Conservation (phyloP, 371 early-diverging fungal genomes). For the Mucor racemosus region DNA sequence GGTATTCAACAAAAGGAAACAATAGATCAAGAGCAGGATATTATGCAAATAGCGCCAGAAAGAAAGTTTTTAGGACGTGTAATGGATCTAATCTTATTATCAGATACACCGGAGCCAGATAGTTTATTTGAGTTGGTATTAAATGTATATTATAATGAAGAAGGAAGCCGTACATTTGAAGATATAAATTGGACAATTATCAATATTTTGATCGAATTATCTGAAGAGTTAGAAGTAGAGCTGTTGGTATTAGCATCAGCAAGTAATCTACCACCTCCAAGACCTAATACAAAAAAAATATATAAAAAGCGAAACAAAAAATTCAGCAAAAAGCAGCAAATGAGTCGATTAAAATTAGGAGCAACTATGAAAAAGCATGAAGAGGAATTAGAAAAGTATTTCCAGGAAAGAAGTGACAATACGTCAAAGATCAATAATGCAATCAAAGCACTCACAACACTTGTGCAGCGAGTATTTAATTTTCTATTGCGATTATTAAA, state of each 20-base stretch:
- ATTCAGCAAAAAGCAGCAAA: conserved; percentile 6
- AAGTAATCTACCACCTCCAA: neutral
- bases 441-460: conserved; percentile 23
- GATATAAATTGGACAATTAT: conserved; percentile 22
- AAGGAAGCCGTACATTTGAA: neutral
- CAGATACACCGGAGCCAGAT: conserved; percentile 43
- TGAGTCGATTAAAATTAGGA: neutral
- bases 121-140: conserved; percentile 37
- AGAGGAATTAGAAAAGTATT: conserved; percentile 22
- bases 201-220: conserved; percentile 27
- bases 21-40: neutral
- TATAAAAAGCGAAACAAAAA: conserved; percentile 3
- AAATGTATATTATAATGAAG: conserved; percentile 6
- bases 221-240: conserved; percentile 32
- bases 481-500: conserved; percentile 23
- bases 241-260: neutral
- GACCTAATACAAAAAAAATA: neutral
- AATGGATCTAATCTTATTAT: conserved; percentile 43
- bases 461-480: conserved; percentile 30
- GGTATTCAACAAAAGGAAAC: conserved; percentile 12
- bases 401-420: conserved; percentile 8
- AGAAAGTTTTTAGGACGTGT: conserved; percentile 23
- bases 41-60: conserved; percentile 4
- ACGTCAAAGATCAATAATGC: neutral
- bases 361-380: conserved; percentile 19